Evolutionary conservation across 2,329 filamentous ascomycete genomes (phyloP).

Genomic region (Alternaria postmessia): DNA sequence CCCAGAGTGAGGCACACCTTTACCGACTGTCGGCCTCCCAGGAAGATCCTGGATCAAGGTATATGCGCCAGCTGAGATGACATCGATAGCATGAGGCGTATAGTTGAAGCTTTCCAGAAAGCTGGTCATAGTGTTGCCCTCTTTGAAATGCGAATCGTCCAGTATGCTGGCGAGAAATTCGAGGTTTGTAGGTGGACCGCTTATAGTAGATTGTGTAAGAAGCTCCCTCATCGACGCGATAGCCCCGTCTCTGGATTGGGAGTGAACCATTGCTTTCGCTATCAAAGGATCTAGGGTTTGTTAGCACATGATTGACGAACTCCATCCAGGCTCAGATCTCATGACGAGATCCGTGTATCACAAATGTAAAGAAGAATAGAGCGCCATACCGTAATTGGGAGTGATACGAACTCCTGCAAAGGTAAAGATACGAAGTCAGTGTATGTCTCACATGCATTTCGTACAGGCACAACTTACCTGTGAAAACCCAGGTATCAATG

Average conservation of each 20-base stretch:
- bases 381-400: slow-evolving; percentile 59
- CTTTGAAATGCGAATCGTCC: slow-evolving; percentile 54
- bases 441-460: neutral
- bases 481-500: slow-evolving; percentile 71
- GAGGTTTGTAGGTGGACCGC: slow-evolving; percentile 65
- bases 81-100: slow-evolving; percentile 61
- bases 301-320: neutral
- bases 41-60: slow-evolving; percentile 68
- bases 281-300: slow-evolving; percentile 57
- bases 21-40: slow-evolving; percentile 63
- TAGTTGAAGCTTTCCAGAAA: slow-evolving; percentile 64
- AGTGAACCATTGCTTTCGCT: slow-evolving; percentile 67
- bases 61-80: slow-evolving; percentile 64
- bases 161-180: slow-evolving; percentile 64
- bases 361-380: neutral
- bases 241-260: slow-evolving; percentile 51
- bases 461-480: slow-evolving; percentile 50
- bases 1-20: slow-evolving; percentile 66
- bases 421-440: neutral
- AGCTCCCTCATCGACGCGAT: slow-evolving; percentile 56
- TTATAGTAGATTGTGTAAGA: slow-evolving; percentile 58
- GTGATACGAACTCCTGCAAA: slow-evolving; percentile 55
- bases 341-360: neutral
- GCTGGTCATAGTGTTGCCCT: slow-evolving; percentile 65
- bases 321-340: neutral